Percentiles rank a stretch among this genome's conserved stretches.
These are phyloP conservation scores for Aspergillus tamarii DNA, from an alignment of 2,329 filamentous ascomycete genomes.

Conservation along the genomic window DNA sequence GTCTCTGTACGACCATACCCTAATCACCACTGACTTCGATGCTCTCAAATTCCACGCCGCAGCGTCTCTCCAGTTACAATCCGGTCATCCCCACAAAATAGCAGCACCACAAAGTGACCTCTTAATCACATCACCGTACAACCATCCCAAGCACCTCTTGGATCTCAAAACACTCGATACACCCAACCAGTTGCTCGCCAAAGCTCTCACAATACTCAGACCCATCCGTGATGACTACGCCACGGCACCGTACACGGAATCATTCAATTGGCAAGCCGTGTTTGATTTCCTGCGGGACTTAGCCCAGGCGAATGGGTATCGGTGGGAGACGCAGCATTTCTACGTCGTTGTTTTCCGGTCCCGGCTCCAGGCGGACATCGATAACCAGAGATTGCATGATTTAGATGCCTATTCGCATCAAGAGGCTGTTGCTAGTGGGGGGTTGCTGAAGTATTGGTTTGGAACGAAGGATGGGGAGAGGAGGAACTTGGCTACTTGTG, in stretches of 20 bases:
- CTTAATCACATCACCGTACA: conserved; percentile 76
- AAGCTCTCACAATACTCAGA: conserved; percentile 67
- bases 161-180: conserved; percentile 68
- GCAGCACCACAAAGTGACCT: conserved; percentile 24
- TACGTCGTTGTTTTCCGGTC: conserved; percentile 87
- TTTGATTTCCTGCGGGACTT: conserved; percentile 58
- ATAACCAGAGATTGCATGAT: conserved; percentile 68
- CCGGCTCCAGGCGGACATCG: conserved; percentile 67
- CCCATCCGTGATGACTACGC: conserved; percentile 73
- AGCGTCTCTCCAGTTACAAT: conserved; percentile 36
- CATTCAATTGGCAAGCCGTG: conserved; percentile 79
- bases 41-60: conserved; percentile 40
- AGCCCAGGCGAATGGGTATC: conserved; percentile 48
- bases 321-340: conserved; percentile 68
- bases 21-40: conserved; percentile 38
- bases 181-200: conserved; percentile 70
- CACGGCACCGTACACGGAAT: conserved; percentile 70
- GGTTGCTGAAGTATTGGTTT: conserved; percentile 94
- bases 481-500: conserved; percentile 81
- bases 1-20: conserved; percentile 33
- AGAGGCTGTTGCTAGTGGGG: conserved; percentile 78
- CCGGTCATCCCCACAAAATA: conserved; percentile 10
- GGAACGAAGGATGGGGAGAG: conserved; percentile 70
- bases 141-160: conserved; percentile 69
- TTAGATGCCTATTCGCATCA: conserved; percentile 79